Percentiles rank a stretch among this genome's conserved stretches.
Evolutionary conservation across 257 asterid species (phyloP).

Genomic region (Plantago major): DNA sequence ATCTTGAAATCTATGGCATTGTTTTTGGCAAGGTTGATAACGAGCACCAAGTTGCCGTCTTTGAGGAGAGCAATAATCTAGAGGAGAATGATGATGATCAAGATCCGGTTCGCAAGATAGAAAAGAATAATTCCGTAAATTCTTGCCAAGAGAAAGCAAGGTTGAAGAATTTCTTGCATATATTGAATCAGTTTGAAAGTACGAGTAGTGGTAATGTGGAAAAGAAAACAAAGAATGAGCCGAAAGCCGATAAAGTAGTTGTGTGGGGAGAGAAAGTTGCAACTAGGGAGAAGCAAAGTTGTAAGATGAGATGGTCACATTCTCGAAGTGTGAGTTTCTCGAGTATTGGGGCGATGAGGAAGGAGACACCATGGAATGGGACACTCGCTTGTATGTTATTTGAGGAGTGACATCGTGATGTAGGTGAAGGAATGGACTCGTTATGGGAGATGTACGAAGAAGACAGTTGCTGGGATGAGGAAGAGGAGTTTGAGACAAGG

Average conservation of each 20-base stretch:
- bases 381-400: conserved; percentile 77
- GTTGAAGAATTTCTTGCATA: conserved; percentile 34
- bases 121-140: neutral
- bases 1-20: conserved; percentile 41
- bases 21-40: conserved; percentile 33
- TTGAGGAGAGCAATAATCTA: too few species aligned
- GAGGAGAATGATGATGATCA: too few species aligned
- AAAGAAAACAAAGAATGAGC: conserved; percentile 28
- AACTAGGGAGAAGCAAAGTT: conserved; percentile 7
- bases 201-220: conserved; percentile 20
- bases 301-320: conserved; percentile 20
- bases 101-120: neutral
- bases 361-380: conserved; percentile 74
- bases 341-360: conserved; percentile 59
- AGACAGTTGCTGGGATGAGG: conserved; percentile 16
- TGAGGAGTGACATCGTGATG: conserved; percentile 54
- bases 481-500: conserved; percentile 26
- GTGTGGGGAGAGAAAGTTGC: conserved; percentile 27
- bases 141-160: conserved; percentile 25
- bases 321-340: conserved; percentile 26
- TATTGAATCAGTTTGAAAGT: conserved; percentile 36
- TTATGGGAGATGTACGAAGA: conserved; percentile 78
- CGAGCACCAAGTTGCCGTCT: conserved; percentile 13
- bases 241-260: conserved; percentile 7
- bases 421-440: conserved; percentile 76